Evolutionary conservation across 306 rosid genomes (phyloP).

Genomic region (Psophocarpus tetragonolobus): DNA sequence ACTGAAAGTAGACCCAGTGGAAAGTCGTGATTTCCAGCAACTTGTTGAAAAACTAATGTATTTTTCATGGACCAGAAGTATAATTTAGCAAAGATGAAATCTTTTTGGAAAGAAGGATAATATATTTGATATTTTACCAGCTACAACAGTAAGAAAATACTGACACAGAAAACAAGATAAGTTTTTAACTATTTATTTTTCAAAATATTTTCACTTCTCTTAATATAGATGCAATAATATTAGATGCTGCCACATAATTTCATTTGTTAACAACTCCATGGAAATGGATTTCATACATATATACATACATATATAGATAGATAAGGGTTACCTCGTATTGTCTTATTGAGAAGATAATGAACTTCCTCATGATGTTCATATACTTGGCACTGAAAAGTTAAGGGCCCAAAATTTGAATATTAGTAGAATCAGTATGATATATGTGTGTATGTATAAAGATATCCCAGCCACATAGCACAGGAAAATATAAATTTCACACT

Average conservation of each 20-base stretch:
- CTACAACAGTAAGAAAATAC: neutral
- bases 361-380: constrained; percentile 64
- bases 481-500: neutral
- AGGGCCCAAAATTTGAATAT: constrained; percentile 24
- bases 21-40: neutral
- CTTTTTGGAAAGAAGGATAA: neutral
- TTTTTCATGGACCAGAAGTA: neutral
- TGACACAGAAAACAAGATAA: neutral
- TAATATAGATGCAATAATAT: neutral
- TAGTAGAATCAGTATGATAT: neutral
- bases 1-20: neutral
- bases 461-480: too few relatives aligned
- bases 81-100: neutral
- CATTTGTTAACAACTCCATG: neutral
- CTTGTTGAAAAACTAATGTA: neutral
- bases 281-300: neutral
- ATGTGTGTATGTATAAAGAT: neutral
- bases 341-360: constrained; percentile 74
- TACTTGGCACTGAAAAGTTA: constrained; percentile 62
- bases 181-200: constrained; percentile 2
- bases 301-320: too few relatives aligned
- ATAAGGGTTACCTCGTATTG: constrained; percentile 60
- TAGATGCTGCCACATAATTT: constrained; percentile 15
- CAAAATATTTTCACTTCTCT: neutral
- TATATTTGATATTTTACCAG: constrained; percentile 6